A percentile compares a stretch with the other conserved stretches of the same genome.
Conservation (phyloP, 495 filamentous ascomycete species). For the Tuber brumale region DNA sequence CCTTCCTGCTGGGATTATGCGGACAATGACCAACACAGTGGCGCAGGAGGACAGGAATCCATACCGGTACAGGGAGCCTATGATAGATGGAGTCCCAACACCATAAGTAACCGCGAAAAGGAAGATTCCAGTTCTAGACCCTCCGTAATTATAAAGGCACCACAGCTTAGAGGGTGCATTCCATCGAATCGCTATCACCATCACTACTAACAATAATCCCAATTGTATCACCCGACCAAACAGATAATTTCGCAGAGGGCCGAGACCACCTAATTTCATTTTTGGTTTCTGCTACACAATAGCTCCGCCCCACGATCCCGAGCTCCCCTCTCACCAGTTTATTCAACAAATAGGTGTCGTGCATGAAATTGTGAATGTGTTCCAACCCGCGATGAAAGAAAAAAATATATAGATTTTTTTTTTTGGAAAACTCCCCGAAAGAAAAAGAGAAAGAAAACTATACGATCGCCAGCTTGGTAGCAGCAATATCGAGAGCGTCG, state of each 20-base stretch:
- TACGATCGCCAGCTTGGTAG: slow-evolving; percentile 96
- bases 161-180: not conserved
- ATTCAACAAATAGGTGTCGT: not conserved
- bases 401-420: not conserved
- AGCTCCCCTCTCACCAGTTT: not conserved
- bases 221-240: not conserved
- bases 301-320: not conserved
- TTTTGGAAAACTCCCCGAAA: not conserved
- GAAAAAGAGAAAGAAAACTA: slow-evolving; percentile 48
- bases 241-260: not conserved
- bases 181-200: not conserved
- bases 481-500: slow-evolving; percentile 97
- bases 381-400: slow-evolving; percentile 5
- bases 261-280: not conserved
- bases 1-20: not conserved
- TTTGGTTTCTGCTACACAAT: not conserved
- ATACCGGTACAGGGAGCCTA: not conserved
- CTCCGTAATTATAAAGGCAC: not conserved
- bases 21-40: not conserved
- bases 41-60: not conserved
- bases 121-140: not conserved
- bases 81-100: not conserved
- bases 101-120: not conserved
- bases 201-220: not conserved
- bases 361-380: not conserved